Evolutionary conservation across 257 asterid genomes (phyloP), one percentile per base, ranked within the genome.

Genomic region (Avicennia marina): DNA sequence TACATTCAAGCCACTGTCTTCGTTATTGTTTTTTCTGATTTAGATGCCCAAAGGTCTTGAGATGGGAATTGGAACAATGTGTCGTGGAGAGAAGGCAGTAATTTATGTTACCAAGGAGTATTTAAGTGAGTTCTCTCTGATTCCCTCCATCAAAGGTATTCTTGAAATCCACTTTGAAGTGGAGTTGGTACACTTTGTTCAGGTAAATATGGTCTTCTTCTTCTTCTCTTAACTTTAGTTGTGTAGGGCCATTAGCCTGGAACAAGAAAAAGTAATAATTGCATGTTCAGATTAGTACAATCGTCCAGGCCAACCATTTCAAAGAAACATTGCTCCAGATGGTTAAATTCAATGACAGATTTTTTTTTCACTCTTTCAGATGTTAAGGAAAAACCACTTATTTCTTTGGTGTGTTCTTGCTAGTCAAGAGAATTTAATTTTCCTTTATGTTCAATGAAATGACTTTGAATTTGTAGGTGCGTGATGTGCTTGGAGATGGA

Each of bases 401-500:
- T 57, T 36, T 36, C 5, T 53, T n/a, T n/a, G n/a, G n/a, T n/a
- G n/a, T n/a, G n/a, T n/a, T n/a, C n/a, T n/a, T n/a, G n/a, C n/a
- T n/a, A n/a, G n/a, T n/a, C n/a, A n/a, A n/a, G n/a, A n/a, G n/a
- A n/a, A n/a, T n/a, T n/a, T n/a, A n/a, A n/a, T n/a, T n/a, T n/a
- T n/a, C n/a, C n/a, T 59, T 47, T 39, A 29, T 53, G 56, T 61
- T 63, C 39, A 53, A 42, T 50, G 69, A 56, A 57, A 53, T 64
- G 39, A n/a, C 39, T 62, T 40, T 63, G 42, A 53, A 68, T 56
- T 57, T 51, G 25, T 81, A 91, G 97, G 98, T 91, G 51, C 93
- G 97, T 0, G 97, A 88, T 72, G 95, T 91, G 75, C 97, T 91
- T 63, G 98, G 98, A 15, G 98, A 91, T 77, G 98, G 98, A 50